A percentile compares a stretch with the other conserved stretches of the same genome.
Evolutionary conservation across 768 basidiomycete species (phyloP).

Genomic region (Peribolospora baueri): DNA sequence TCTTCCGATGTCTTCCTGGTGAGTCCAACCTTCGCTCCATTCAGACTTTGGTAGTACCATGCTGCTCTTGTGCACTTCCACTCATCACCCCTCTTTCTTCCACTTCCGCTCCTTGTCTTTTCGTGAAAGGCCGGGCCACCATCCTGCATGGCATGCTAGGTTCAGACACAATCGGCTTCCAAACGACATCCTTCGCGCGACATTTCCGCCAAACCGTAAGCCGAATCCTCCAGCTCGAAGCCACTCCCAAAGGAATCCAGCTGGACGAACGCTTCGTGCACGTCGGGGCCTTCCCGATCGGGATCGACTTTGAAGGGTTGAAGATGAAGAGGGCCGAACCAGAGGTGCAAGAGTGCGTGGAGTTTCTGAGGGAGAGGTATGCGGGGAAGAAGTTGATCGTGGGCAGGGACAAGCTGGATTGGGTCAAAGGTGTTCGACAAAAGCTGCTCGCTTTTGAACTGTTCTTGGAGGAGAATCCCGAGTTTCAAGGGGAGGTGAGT

Average conservation of each 20-base stretch:
- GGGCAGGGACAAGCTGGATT: slow-evolving; percentile 69
- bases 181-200: slow-evolving; percentile 83
- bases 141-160: slow-evolving; percentile 95
- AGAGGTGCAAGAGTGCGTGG: slow-evolving; percentile 63
- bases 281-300: slow-evolving; percentile 78
- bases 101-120: not conserved
- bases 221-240: slow-evolving; percentile 79
- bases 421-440: slow-evolving; percentile 36
- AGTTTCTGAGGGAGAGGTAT: slow-evolving; percentile 53
- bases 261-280: slow-evolving; percentile 52
- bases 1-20: slow-evolving; percentile 83
- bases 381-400: slow-evolving; percentile 67
- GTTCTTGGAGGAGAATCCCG: slow-evolving; percentile 54
- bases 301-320: slow-evolving; percentile 71
- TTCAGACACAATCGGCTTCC: slow-evolving; percentile 88
- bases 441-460: slow-evolving; percentile 62
- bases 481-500: slow-evolving; percentile 46
- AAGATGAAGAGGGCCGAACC: slow-evolving; percentile 46
- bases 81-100: not conserved
- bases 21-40: slow-evolving; percentile 17
- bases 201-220: slow-evolving; percentile 88
- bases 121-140: slow-evolving; percentile 46
- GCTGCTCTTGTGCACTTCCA: no score
- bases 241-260: slow-evolving; percentile 42
- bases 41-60: not conserved